phyloP scores from a whole-genome alignment of 2,329 filamentous ascomycete species.

The Trichoderma atroviride region DNA sequence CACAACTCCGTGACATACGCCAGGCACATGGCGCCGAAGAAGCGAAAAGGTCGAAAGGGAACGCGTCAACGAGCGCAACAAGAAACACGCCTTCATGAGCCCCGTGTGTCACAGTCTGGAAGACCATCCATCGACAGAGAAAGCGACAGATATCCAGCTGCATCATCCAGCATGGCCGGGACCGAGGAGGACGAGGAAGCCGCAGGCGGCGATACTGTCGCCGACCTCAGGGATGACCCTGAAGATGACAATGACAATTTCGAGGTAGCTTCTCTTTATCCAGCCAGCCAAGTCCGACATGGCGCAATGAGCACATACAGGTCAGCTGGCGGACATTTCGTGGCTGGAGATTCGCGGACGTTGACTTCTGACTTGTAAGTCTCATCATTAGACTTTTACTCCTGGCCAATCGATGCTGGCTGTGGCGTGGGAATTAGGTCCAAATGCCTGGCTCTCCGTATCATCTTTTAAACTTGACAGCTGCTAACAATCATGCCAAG shows the following conservation, averaged over 20 bases:
- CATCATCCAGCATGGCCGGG: conserved; percentile 44
- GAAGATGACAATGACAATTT: conserved; percentile 38
- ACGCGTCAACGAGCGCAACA: conserved; percentile 4
- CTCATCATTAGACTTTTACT: not conserved
- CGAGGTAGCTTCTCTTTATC: conserved; percentile 46
- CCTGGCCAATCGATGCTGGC: not conserved
- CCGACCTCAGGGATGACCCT: conserved; percentile 16
- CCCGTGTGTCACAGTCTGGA: conserved; percentile 16
- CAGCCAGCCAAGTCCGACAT: conserved; percentile 45
- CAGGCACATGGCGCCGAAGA: conserved; percentile 14
- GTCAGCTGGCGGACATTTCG: conserved; percentile 42
- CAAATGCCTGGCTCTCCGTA: not conserved
- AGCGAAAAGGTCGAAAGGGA: conserved; percentile 4
- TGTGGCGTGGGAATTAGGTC: not conserved
- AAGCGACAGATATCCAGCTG: conserved; percentile 42
- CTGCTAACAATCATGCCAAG: conserved; percentile 32
- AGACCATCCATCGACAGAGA: conserved; percentile 41
- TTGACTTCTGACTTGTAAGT: conserved; percentile 46
- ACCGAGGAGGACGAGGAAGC: conserved; percentile 40
- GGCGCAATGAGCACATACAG: conserved; percentile 41
- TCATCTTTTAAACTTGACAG: not conserved
- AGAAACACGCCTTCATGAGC: not conserved
- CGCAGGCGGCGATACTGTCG: conserved; percentile 27
- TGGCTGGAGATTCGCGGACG: conserved; percentile 35
- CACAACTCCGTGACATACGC: not conserved